Conservation (phyloP, 179 eudicot genomes). For the Nepenthes alata region DNA sequence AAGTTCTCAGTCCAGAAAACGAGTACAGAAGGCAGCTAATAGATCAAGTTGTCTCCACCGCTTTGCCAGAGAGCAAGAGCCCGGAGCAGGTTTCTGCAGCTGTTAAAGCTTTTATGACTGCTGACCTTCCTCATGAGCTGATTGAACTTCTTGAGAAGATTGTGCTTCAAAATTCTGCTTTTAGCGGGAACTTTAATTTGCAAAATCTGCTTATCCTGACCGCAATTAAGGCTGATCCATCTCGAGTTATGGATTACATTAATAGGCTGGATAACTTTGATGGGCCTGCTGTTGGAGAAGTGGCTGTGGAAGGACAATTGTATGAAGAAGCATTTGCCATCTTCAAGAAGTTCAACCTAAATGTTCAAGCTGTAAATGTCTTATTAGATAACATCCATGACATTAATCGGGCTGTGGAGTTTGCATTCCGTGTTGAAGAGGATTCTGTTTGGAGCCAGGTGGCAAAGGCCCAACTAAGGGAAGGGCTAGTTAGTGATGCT, state of each 20-base stretch:
- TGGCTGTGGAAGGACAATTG: conserved; percentile 36
- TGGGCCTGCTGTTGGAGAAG: conserved; percentile 48
- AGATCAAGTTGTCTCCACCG: conserved; percentile 50
- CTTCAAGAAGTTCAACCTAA: conserved; percentile 39
- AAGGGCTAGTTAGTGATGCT: conserved; percentile 42
- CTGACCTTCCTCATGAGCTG: conserved; percentile 50
- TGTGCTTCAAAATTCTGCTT: conserved; percentile 46
- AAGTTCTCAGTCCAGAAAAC: conserved; percentile 33
- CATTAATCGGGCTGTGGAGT: conserved; percentile 41
- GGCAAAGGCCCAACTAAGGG: conserved; percentile 41
- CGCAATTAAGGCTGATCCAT: conserved; percentile 42
- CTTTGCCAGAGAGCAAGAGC: conserved; percentile 50
- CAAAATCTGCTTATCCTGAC: conserved; percentile 42
- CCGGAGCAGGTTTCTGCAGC: conserved; percentile 53
- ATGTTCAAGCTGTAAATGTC: conserved; percentile 45
- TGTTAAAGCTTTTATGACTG: conserved; percentile 50
- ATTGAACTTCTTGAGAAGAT: conserved; percentile 47
- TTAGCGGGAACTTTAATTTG: conserved; percentile 41
- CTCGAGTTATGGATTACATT: conserved; percentile 45
- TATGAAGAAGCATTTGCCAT: conserved; percentile 46
- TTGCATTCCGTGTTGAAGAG: conserved; percentile 47
- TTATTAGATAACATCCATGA: conserved; percentile 31
- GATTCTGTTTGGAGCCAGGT: conserved; percentile 49
- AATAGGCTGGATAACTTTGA: conserved; percentile 46
- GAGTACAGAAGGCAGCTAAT: conserved; percentile 40